A percentile compares a stretch with the other conserved stretches of the same genome.
phyloP scores from a whole-genome alignment of 306 rosid genomes.

The Canavalia ensiformis region DNA sequence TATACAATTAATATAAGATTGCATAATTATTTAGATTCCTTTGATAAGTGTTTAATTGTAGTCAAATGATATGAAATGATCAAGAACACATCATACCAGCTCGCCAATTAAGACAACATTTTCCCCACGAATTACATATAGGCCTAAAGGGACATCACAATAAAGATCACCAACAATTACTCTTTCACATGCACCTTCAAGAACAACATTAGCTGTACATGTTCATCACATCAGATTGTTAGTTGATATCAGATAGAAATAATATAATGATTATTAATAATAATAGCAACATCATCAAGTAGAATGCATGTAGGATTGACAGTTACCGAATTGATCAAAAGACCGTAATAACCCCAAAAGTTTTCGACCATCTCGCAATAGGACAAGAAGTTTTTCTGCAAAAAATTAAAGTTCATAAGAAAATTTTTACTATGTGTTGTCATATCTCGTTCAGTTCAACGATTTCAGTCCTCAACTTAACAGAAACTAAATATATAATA shows the following conservation, averaged over 20 bases:
- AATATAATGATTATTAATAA: neutral
- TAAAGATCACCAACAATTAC: slow-evolving; percentile 87
- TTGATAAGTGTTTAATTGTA: neutral
- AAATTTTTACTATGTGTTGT: neutral
- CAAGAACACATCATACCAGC: slow-evolving; percentile 66
- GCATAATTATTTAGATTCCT: slow-evolving; percentile 30
- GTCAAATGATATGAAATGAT: slow-evolving; percentile 32
- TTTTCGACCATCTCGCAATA: slow-evolving; percentile 89
- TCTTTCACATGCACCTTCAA: slow-evolving; percentile 90
- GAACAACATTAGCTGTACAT: slow-evolving; percentile 84
- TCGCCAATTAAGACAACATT: slow-evolving; percentile 95
- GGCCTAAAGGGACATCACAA: slow-evolving; percentile 90
- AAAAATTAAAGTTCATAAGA: slow-evolving; percentile 31
- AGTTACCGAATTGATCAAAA: slow-evolving; percentile 86
- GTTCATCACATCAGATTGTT: slow-evolving; percentile 23
- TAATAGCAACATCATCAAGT: slow-evolving; percentile 5
- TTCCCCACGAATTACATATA: slow-evolving; percentile 90
- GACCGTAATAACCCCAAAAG: slow-evolving; percentile 88
- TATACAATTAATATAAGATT: slow-evolving; percentile 42
- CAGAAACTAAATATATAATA: slow-evolving; percentile 17
- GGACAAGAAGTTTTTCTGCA: slow-evolving; percentile 86
- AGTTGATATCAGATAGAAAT: slow-evolving; percentile 14
- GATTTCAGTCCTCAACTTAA: slow-evolving; percentile 4
- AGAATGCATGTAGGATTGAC: slow-evolving; percentile 20
- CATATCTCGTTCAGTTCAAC: slow-evolving; percentile 35